Conservation (phyloP, 305 asterid species). For the Rubia peregrina region DNA sequence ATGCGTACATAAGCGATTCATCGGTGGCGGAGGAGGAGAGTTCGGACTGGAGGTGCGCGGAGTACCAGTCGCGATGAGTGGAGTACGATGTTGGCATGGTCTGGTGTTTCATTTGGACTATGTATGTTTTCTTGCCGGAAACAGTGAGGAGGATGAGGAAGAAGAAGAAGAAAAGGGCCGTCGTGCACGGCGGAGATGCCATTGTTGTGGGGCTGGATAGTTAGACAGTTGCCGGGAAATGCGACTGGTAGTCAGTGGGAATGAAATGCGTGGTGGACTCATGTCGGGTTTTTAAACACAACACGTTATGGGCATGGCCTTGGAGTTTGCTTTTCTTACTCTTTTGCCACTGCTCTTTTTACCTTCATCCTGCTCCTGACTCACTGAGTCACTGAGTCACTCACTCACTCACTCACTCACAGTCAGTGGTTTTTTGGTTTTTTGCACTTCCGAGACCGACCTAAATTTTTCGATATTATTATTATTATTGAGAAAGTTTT, state of each 20-base stretch:
- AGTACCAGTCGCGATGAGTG: conserved; percentile 61
- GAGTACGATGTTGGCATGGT: conserved; percentile 42
- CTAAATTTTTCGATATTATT: no score
- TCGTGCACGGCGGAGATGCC: conserved; percentile 20
- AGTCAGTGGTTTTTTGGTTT: background rate
- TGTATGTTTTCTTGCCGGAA: conserved; percentile 43
- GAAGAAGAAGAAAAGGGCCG: conserved; percentile 25
- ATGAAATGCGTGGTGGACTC: conserved; percentile 13
- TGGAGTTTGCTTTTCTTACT: conserved; percentile 7
- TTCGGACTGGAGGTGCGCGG: conserved; percentile 42
- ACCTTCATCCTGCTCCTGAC: background rate
- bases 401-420: background rate
- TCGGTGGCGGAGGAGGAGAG: conserved; percentile 22
- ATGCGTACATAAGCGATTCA: conserved; percentile 31
- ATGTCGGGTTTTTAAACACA: conserved; percentile 28
- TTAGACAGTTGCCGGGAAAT: conserved; percentile 20
- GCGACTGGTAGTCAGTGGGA: conserved; percentile 24
- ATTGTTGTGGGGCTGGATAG: background rate
- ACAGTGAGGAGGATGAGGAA: conserved; percentile 25
- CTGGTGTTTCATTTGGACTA: conserved; percentile 59
- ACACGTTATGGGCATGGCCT: background rate
- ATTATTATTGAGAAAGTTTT: no score
- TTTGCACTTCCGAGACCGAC: no score
- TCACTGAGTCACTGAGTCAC: conserved; percentile 5
- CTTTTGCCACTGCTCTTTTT: conserved; percentile 15